phyloP scores from a whole-genome alignment of 768 basidiomycete genomes.

The Suillus plorans region DNA sequence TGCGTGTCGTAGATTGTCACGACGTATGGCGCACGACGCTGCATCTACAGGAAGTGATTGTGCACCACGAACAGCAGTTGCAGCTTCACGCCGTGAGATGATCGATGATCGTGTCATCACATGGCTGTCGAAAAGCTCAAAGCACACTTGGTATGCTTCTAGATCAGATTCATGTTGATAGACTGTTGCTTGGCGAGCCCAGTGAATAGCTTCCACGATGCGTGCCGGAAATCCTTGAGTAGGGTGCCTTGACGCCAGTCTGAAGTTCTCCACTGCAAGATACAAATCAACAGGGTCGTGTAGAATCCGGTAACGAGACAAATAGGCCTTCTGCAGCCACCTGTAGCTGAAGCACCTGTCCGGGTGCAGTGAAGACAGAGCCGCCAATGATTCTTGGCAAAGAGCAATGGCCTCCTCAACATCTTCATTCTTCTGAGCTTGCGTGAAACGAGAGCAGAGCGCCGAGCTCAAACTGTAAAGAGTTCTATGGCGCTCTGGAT shows the following conservation, averaged over 20 bases:
- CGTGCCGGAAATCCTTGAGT: not conserved
- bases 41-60: not conserved
- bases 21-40: conserved; percentile 16
- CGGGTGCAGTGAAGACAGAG: too few species aligned
- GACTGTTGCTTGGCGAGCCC: too few species aligned
- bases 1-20: conserved; percentile 12
- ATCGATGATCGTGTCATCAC: not conserved
- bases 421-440: too few species aligned
- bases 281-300: too few species aligned
- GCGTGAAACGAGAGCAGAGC: too few species aligned
- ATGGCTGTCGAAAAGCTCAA: conserved; percentile 2
- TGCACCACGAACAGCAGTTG: not conserved
- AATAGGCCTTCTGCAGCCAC: too few species aligned
- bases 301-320: too few species aligned
- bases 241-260: not conserved
- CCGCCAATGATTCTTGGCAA: too few species aligned
- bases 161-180: not conserved
- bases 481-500: not conserved
- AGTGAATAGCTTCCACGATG: not conserved
- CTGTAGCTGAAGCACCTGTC: too few species aligned
- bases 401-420: too few species aligned
- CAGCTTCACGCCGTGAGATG: not conserved
- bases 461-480: not conserved
- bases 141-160: not conserved
- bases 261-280: too few species aligned